Conservation (phyloP, 2,329 filamentous ascomycete species). For the Sporothrix humicola region DNA sequence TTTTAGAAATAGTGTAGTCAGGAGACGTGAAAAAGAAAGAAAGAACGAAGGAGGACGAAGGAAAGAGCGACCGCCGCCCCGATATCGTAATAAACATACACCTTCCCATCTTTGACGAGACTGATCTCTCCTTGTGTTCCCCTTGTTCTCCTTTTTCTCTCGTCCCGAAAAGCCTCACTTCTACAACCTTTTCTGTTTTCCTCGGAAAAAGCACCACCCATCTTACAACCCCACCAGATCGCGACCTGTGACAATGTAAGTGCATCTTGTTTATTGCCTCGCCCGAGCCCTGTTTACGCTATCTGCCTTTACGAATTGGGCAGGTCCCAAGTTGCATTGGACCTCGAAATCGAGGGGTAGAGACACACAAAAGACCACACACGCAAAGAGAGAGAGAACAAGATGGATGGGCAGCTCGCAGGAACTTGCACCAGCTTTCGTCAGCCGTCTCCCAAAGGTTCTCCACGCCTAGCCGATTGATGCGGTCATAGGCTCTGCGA, state of each 20-base stretch:
- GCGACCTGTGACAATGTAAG: conserved; percentile 9
- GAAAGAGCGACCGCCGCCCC: background rate
- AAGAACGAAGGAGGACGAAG: background rate
- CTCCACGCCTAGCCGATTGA: conserved; percentile 23
- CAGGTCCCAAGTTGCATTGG: background rate
- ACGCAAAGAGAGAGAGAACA: background rate
- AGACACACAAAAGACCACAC: background rate
- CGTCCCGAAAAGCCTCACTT: conserved; percentile 13
- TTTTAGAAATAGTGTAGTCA: conserved; percentile 25
- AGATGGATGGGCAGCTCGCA: background rate
- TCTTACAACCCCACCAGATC: conserved; percentile 15
- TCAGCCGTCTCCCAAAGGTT: background rate
- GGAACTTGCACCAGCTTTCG: background rate
- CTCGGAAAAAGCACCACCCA: background rate
- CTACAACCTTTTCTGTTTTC: background rate
- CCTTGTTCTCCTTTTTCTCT: background rate
- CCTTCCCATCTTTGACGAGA: background rate
- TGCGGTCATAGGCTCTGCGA: conserved; percentile 17
- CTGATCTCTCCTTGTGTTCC: background rate
- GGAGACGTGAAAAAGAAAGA: background rate
- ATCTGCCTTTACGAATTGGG: conserved; percentile 3
- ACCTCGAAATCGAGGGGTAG: background rate
- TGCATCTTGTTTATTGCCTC: conserved; percentile 14
- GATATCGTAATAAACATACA: background rate
- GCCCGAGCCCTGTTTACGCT: background rate